Conservation (phyloP, 495 filamentous ascomycete species). For the Penicillium taxi region DNA sequence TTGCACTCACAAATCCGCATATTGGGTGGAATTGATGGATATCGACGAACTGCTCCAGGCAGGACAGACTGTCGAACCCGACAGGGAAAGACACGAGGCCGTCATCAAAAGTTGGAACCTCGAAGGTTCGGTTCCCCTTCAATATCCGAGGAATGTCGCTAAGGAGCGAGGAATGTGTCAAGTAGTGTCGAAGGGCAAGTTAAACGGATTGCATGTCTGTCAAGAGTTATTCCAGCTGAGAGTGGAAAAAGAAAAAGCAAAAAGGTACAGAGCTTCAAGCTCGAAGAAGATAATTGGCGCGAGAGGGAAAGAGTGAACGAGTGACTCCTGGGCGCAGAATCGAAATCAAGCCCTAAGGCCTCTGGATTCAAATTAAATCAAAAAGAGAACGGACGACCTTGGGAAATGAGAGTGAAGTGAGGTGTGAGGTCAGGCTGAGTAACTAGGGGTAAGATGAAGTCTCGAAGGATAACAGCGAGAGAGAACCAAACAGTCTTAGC, state of each 20-base stretch:
- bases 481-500: no score
- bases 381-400: no score
- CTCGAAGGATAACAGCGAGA: no score
- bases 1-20: conserved; percentile 65
- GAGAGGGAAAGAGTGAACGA: conserved; percentile 6
- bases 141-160: conserved; percentile 13
- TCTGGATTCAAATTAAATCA: no score
- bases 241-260: neutral
- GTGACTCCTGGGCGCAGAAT: no score
- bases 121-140: neutral
- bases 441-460: no score
- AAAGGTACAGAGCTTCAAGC: conserved; percentile 13
- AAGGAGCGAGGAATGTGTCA: conserved; percentile 24
- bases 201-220: conserved; percentile 11
- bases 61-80: conserved; percentile 69
- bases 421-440: no score
- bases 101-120: conserved; percentile 25
- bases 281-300: conserved; percentile 17
- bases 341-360: no score
- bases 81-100: conserved; percentile 64
- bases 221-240: neutral
- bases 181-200: conserved; percentile 5
- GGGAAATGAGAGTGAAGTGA: no score
- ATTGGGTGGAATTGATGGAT: conserved; percentile 58
- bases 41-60: conserved; percentile 79